Evolutionary conservation across 768 basidiomycete species (phyloP).

Genomic region (Hericium rajendrae): DNA sequence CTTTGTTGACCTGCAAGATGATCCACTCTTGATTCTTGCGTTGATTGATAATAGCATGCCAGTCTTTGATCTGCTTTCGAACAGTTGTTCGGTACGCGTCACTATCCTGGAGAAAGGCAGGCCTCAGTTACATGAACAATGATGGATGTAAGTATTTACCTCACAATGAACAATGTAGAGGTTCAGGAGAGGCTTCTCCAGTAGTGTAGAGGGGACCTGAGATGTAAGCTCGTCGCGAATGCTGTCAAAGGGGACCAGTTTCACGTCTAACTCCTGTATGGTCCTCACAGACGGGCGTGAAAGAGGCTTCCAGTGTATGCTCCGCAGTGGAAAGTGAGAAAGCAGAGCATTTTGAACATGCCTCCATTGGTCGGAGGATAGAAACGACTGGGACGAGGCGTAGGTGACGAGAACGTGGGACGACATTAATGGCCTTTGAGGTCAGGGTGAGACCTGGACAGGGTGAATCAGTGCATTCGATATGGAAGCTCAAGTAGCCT

Average conservation of each 20-base stretch:
- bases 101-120: constrained; percentile 31
- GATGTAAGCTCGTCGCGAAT: constrained; percentile 66
- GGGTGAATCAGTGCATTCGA: too few relatives aligned
- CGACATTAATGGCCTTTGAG: constrained; percentile 19
- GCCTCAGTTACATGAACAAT: not conserved
- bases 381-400: constrained; percentile 50
- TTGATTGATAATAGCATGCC: constrained; percentile 58
- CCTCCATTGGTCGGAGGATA: constrained; percentile 64
- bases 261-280: constrained; percentile 81
- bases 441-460: too few relatives aligned
- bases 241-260: constrained; percentile 57
- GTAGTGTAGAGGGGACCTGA: constrained; percentile 63
- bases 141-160: constrained; percentile 32
- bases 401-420: constrained; percentile 59
- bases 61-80: constrained; percentile 87
- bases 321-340: constrained; percentile 76
- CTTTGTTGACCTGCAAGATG: constrained; percentile 75
- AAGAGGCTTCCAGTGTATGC: constrained; percentile 85
- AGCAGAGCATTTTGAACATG: constrained; percentile 55
- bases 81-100: constrained; percentile 73
- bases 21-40: constrained; percentile 90
- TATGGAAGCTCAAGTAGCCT: not conserved
- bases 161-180: constrained; percentile 84
- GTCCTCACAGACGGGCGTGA: constrained; percentile 68
- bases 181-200: constrained; percentile 84